Base-by-base conservation (phyloP, 1,139 yeast genomes). In the Sugiyamaella grinbergsii region DNA sequence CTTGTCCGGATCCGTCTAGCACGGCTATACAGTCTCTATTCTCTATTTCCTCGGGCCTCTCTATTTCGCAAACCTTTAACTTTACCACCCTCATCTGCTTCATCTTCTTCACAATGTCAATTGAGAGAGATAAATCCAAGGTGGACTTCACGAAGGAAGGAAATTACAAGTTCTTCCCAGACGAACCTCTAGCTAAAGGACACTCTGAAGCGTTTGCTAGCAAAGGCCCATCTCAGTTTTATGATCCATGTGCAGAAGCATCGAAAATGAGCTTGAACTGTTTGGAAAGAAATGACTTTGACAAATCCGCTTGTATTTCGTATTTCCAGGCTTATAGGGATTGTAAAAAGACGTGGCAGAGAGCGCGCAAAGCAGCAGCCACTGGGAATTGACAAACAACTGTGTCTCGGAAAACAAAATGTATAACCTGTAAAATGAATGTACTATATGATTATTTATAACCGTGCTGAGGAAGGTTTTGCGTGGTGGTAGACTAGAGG, bases 301-400 rank as follows among this genome's bases (percentile, higher is more conserved):
- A 88, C 57, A 80, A 83, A 57, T 78, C 80, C 23, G 80, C 80
- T 54, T 93, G 98, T 67, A 80, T 78, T 57, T 95, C 87, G 56
- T 91, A 88, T 64, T 93, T 91, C 65, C 90, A 85, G 60, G 96
- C 97, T 0, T 93, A 91, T 65, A 77, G 90, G 56, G 98, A 93
- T 64, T 93, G 98, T 69, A 83, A 85, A 63, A 82, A 82, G 64
- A 95, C 85, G 62, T 91, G 96, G 83, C 65, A 72, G 44, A 61
- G 63, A 13, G 48, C 50, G 3, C 51, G 54, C 10, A 47, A 41
- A 26, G 54, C 51, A 4, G 49, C 38, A 4, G 49, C 43, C 4
- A 15, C 13, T 4, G 23, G 32, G 2, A 26, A n/a, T 19, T 19
- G 39, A 34, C 15, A 11, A 11, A 6, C n/a, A 5, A 31, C 5